phyloP scores from a whole-genome alignment of 2,329 filamentous ascomycete genomes.

The Saccharata proteae region DNA sequence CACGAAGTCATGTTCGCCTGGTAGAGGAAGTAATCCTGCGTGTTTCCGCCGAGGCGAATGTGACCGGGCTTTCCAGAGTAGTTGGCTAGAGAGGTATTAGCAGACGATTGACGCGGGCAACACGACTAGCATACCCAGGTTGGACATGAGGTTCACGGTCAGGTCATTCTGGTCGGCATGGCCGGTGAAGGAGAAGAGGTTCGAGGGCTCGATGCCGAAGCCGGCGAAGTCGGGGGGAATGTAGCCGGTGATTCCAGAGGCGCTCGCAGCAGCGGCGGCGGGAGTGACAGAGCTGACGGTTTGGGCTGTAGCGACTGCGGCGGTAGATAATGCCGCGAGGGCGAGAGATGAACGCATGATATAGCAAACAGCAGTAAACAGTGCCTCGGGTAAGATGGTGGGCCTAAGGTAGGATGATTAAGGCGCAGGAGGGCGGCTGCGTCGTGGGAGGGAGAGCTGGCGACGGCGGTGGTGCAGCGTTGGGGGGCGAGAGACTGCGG shows the following conservation, averaged over 20 bases:
- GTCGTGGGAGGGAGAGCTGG: neutral
- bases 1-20: slow-evolving; percentile 24
- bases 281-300: slow-evolving; percentile 20
- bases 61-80: slow-evolving; percentile 38
- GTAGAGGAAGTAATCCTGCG: slow-evolving; percentile 39
- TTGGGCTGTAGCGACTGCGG: slow-evolving; percentile 13
- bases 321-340: slow-evolving; percentile 1
- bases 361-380: neutral
- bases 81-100: no score
- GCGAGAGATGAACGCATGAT: neutral
- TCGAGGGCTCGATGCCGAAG: slow-evolving; percentile 37
- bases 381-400: neutral
- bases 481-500: neutral
- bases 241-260: slow-evolving; percentile 9
- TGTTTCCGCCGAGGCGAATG: slow-evolving; percentile 40
- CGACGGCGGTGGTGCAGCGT: neutral
- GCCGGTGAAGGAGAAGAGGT: slow-evolving; percentile 41
- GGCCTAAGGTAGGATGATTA: neutral
- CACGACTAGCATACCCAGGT: no score
- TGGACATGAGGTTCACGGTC: slow-evolving; percentile 36
- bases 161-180: slow-evolving; percentile 29
- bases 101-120: no score
- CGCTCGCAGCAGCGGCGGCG: slow-evolving; percentile 16
- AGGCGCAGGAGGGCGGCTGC: neutral
- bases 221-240: slow-evolving; percentile 5